phyloP scores from a whole-genome alignment of 1,139 yeast species.

The Suhomyces anneliseae region DNA sequence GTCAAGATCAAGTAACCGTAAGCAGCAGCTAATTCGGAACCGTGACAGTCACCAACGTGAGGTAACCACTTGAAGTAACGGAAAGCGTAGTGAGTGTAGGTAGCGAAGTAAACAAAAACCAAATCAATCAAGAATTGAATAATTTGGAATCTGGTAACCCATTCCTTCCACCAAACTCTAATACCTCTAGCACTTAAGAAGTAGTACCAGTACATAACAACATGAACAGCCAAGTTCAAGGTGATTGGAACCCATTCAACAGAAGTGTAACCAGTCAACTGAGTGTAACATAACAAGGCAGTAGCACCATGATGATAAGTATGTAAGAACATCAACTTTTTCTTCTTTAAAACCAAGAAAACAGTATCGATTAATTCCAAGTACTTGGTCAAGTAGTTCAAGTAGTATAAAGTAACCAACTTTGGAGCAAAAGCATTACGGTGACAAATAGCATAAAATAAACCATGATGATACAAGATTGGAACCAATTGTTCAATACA shows the following conservation, averaged over 20 bases:
- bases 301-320: conserved; percentile 99
- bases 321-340: conserved; percentile 87
- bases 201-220: conserved; percentile 98
- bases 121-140: conserved; percentile 90
- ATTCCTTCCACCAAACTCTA: conserved; percentile 99
- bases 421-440: conserved; percentile 81
- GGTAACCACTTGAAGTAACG: conserved; percentile 66
- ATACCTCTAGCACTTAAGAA: conserved; percentile 91
- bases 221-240: conserved; percentile 89
- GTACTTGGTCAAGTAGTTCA: conserved; percentile 76
- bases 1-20: conserved; percentile 89
- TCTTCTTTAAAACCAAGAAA: conserved; percentile 87
- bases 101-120: conserved; percentile 87
- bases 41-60: conserved; percentile 84
- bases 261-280: conserved; percentile 84
- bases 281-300: conserved; percentile 92
- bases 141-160: conserved; percentile 97
- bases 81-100: conserved; percentile 75
- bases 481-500: conserved; percentile 86
- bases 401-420: conserved; percentile 77
- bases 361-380: conserved; percentile 89
- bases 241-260: conserved; percentile 95
- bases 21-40: conserved; percentile 89
- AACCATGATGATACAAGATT: conserved; percentile 71
- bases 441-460: conserved; percentile 84